Conservation (phyloP, 2,329 filamentous ascomycete species). For the Calycina herbarum region DNA sequence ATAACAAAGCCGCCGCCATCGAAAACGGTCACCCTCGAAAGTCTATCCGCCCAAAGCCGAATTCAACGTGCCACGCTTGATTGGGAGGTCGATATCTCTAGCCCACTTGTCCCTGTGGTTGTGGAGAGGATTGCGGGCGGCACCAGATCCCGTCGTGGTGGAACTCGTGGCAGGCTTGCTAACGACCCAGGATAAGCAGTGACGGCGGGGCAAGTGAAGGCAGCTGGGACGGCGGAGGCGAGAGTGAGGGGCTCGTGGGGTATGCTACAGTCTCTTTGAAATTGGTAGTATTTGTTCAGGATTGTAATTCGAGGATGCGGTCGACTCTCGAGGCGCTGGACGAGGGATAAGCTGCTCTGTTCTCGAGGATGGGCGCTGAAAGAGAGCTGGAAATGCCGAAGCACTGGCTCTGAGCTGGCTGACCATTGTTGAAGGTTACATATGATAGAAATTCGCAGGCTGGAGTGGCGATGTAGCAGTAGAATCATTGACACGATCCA, state of each 20-base stretch:
- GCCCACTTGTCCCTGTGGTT: too few relatives aligned
- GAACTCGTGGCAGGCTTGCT: background rate
- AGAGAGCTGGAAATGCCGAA: background rate
- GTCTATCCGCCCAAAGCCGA: background rate
- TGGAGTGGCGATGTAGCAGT: background rate
- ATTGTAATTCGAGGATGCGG: background rate
- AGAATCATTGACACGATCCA: background rate
- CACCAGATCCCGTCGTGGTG: background rate
- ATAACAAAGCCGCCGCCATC: background rate
- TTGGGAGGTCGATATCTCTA: background rate
- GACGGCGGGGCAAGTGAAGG: background rate
- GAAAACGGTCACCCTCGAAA: background rate
- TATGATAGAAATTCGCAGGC: background rate
- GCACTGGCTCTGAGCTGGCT: background rate
- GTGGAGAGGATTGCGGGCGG: background rate
- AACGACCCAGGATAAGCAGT: background rate
- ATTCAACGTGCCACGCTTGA: conserved; percentile 1
- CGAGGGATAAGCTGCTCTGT: too few relatives aligned
- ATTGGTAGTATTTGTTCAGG: background rate
- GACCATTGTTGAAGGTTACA: background rate
- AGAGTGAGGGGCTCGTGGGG: background rate
- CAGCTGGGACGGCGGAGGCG: background rate
- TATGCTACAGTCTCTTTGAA: background rate
- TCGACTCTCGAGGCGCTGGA: too few relatives aligned
- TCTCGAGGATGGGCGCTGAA: background rate